phyloP scores from a whole-genome alignment of 2,329 filamentous ascomycete species.

The Cladosporium austrohemisphaericum region DNA sequence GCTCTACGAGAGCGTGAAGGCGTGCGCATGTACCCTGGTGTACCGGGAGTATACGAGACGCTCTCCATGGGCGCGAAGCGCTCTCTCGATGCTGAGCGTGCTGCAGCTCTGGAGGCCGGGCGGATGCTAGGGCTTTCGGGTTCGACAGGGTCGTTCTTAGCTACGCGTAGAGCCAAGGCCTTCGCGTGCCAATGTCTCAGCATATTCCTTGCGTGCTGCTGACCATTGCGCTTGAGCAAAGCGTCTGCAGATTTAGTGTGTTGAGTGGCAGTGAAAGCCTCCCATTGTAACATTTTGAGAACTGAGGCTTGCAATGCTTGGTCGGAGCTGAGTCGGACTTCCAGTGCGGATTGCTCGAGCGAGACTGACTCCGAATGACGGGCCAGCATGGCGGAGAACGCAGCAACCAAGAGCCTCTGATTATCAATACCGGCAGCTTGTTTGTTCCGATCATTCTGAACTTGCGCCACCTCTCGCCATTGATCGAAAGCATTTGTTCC shows the following conservation, averaged over 20 bases:
- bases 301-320: conserved; percentile 45
- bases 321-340: conserved; percentile 45
- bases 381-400: conserved; percentile 32
- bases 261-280: conserved; percentile 52
- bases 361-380: conserved; percentile 24
- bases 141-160: conserved; percentile 17
- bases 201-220: conserved; percentile 54
- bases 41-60: conserved; percentile 13
- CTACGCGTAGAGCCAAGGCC: conserved; percentile 31
- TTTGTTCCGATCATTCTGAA: conserved; percentile 23
- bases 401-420: conserved; percentile 32
- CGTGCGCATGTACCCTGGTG: conserved; percentile 43
- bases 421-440: conserved; percentile 32
- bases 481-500: conserved; percentile 31
- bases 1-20: conserved; percentile 34
- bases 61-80: neutral
- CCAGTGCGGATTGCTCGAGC: conserved; percentile 42
- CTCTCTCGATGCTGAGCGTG: conserved; percentile 20
- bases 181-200: conserved; percentile 53
- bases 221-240: conserved; percentile 50
- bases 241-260: conserved; percentile 51
- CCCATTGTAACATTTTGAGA: conserved; percentile 56
- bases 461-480: conserved; percentile 34
- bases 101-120: conserved; percentile 28
- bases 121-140: conserved; percentile 31